Evolutionary conservation across 139 green algal genomes (phyloP).

Genomic region (Micromonas commoda): DNA sequence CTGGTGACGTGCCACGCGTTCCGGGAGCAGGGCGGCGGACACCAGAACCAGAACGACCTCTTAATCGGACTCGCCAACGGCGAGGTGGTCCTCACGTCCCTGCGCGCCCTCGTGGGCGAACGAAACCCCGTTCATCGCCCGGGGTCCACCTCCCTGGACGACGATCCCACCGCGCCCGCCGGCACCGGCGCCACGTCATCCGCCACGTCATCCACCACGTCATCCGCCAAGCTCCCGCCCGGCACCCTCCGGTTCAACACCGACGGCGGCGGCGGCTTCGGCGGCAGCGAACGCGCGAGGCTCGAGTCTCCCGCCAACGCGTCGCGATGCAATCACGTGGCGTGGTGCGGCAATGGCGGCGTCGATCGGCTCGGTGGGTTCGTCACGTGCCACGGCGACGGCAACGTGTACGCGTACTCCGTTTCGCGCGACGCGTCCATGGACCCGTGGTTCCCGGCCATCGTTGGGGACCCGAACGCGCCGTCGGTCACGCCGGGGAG

Average conservation of each 20-base stretch:
- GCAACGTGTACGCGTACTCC: not conserved
- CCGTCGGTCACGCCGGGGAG: not conserved
- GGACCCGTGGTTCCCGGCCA: not conserved
- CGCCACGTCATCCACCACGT: no score
- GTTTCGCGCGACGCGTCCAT: not conserved
- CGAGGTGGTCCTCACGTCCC: not conserved
- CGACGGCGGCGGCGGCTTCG: not conserved
- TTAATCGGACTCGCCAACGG: constrained; percentile 2
- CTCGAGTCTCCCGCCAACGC: not conserved
- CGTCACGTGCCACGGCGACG: not conserved
- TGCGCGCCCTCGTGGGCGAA: not conserved
- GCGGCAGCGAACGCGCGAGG: not conserved
- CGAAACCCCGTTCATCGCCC: no score
- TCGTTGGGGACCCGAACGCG: not conserved
- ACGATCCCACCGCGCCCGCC: no score
- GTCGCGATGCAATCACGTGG: not conserved
- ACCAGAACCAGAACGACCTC: not conserved
- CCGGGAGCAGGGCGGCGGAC: no score
- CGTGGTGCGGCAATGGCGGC: not conserved
- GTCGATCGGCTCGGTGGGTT: no score
- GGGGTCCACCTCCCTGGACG: no score
- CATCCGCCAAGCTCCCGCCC: not conserved
- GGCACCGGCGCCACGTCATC: no score
- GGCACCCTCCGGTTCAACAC: not conserved
- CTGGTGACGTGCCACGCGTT: not conserved